Base-by-base conservation (phyloP, 495 filamentous ascomycete genomes). In the Evernia prunastri region DNA sequence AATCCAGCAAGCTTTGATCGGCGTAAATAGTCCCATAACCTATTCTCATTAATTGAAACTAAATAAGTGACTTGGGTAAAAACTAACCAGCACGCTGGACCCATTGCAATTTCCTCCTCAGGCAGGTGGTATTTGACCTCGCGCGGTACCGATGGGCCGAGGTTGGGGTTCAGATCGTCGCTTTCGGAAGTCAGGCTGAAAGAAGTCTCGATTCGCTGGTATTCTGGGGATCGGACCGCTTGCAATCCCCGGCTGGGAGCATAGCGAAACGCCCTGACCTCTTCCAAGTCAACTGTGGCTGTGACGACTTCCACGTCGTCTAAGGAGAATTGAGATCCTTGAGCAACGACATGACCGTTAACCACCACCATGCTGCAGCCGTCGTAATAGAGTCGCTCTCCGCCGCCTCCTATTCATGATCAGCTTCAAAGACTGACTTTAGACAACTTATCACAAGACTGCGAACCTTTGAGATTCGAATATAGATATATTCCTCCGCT, bases 301-400 rank as follows among this genome's bases (percentile, higher is more conserved):
- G 86, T 89, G 40, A 90, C 75, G 17, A 96, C 89, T 69, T 95
- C 91, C n/a, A 94, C 88, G 64, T 94, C 91, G 33, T 85, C 82
- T 20, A 96, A 73, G 91, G 89, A 3, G 82, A 82, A 33, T 82
- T 85, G 74, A 89, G 88, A 6, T 83, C 90, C 84, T 71, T 91
- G 87, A 1, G 87, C 91, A 8, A 92, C 79, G 53, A 89, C 77
- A 4, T 86, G 76, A 88, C 90, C 90, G 61, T 92, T 92, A 53
- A 87, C 77, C 7, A 91, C 78, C 63, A 94, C 89, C 82, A 92
- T 86, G 25, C 87, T 82, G 63, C 82, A 91, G n/a, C 89, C 89
- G 63, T 92, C 88, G 64, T 79, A 88, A 74, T 83, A 87, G 45
- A 83, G 74, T 53, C 82, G 69, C 69, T 88, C 87, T 7, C 53